Percentiles rank a stretch among this genome's conserved stretches.
Conservation (phyloP, 108 stramenopile genomes). For the Seminavis robusta region DNA sequence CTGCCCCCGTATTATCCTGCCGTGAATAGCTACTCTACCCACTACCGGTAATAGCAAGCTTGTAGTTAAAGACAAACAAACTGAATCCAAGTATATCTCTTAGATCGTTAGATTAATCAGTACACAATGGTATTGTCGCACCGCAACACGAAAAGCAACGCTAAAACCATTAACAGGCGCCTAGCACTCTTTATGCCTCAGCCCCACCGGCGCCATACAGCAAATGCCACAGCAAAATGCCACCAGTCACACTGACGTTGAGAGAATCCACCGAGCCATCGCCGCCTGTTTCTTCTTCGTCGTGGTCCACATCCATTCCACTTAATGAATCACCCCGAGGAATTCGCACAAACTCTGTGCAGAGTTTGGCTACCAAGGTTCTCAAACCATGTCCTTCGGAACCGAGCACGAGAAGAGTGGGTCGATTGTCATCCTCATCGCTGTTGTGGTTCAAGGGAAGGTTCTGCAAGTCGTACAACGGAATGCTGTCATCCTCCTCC, state of each 20-base stretch:
- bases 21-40: too few relatives aligned
- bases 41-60: too few relatives aligned
- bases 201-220: slow-evolving; percentile 25
- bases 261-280: slow-evolving; percentile 86
- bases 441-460: slow-evolving; percentile 16
- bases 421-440: slow-evolving; percentile 23
- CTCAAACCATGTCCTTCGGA: slow-evolving; percentile 94
- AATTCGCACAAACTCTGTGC: slow-evolving; percentile 89
- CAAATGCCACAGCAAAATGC: slow-evolving; percentile 89
- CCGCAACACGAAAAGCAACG: not conserved
- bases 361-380: slow-evolving; percentile 77
- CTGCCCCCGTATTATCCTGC: too few relatives aligned
- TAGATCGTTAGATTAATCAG: not conserved
- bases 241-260: slow-evolving; percentile 96
- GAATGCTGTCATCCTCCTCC: slow-evolving; percentile 2
- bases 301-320: slow-evolving; percentile 29
- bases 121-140: not conserved
- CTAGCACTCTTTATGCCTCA: too few relatives aligned
- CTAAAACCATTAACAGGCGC: too few relatives aligned
- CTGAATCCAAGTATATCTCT: too few relatives aligned
- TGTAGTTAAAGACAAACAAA: too few relatives aligned
- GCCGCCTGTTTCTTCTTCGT: slow-evolving; percentile 15
- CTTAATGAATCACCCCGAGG: slow-evolving; percentile 42
- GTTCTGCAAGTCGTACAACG: slow-evolving; percentile 48
- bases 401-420: slow-evolving; percentile 93